Evolutionary conservation across 1,139 yeast genomes (phyloP), one percentile per base, ranked within the genome.

Genomic region (Suhomyces ambrosiae): DNA sequence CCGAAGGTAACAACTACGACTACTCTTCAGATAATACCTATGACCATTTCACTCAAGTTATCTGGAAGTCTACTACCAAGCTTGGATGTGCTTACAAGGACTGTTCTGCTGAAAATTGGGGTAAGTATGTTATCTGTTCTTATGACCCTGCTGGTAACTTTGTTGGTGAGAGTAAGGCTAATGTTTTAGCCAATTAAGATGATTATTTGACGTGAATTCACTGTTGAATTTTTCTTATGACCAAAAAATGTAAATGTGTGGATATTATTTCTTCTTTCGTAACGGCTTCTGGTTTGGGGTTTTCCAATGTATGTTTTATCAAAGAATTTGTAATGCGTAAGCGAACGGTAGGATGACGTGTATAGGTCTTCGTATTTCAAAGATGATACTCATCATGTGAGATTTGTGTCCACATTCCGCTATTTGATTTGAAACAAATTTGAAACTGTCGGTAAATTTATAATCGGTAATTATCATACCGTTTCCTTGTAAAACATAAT

Each of bases 1-100:
- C 70, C 46, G 96, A 87, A 68, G 80, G 80, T 50, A 48, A 55
- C 8, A 48, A 60, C 40, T 87, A 85, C 71, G 68, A 80, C 65
- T 84, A 67, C 63, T 48, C 52, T 11, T 44, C 60, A 13, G 61
- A 61, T 24, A 32, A 40, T 21, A 42, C 51, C 10, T 65, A 59
- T 41, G 61, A 67, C 43, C 76, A 70, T 53, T 69, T 69, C 53
- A 69, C 76, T 7, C 71, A 67, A 32, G 44, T 69, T 43, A 50
- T 70, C 19, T 70, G 76, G 75, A 64, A 64, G 43, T 41, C 49
- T 23, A 57, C 73, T 26, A 49, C 54, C 32, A 50, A 57, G 33
- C 32, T 70, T 14, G 75, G 73, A 2, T 70, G 76, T 52, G 71
- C 71, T 13, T 49, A 49, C 46, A 66, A 62, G 49, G 55, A 59